A percentile compares a stretch with the other conserved stretches of the same genome.
These are phyloP conservation scores for Caloboletus firmus DNA, from an alignment of 1,284 basidiomycete species.

Conservation along the genomic window DNA sequence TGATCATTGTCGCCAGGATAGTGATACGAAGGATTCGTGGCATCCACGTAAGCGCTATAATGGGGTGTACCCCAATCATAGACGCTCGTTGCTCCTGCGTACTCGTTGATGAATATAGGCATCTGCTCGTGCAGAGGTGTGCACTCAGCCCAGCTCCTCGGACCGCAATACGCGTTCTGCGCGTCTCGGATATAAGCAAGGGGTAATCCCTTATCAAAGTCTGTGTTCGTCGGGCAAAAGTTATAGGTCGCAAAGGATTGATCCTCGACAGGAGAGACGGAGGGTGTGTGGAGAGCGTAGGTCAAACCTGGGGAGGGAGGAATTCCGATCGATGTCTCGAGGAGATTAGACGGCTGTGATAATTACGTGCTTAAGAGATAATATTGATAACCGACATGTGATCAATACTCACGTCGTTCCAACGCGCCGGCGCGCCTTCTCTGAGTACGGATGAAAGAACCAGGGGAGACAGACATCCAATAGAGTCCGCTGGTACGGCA, in stretches of 20 bases:
- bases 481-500: slow-evolving; percentile 23
- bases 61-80: slow-evolving; percentile 29
- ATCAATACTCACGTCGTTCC: slow-evolving; percentile 35
- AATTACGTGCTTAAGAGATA: slow-evolving; percentile 22
- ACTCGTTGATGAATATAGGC: slow-evolving; percentile 35
- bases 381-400: slow-evolving; percentile 12
- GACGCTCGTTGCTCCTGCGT: slow-evolving; percentile 11
- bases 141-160: slow-evolving; percentile 32
- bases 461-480: slow-evolving; percentile 32
- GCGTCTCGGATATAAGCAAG: slow-evolving; percentile 17
- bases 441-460: slow-evolving; percentile 33
- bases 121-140: slow-evolving; percentile 18
- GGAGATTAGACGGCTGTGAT: slow-evolving; percentile 36
- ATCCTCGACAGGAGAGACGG: slow-evolving; percentile 28
- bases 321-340: slow-evolving; percentile 33
- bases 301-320: slow-evolving; percentile 29
- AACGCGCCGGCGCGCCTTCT: slow-evolving; percentile 34
- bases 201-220: slow-evolving; percentile 21
- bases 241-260: slow-evolving; percentile 22
- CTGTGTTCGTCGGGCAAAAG: slow-evolving; percentile 12
- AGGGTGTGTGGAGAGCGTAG: slow-evolving; percentile 26
- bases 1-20: slow-evolving; percentile 10
- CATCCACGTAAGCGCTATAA: slow-evolving; percentile 12
- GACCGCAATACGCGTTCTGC: slow-evolving; percentile 21
- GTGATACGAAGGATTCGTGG: slow-evolving; percentile 8